phyloP scores from a whole-genome alignment of 225 moss, liverwort and hornwort species.

The Pleurozium schreberi region DNA sequence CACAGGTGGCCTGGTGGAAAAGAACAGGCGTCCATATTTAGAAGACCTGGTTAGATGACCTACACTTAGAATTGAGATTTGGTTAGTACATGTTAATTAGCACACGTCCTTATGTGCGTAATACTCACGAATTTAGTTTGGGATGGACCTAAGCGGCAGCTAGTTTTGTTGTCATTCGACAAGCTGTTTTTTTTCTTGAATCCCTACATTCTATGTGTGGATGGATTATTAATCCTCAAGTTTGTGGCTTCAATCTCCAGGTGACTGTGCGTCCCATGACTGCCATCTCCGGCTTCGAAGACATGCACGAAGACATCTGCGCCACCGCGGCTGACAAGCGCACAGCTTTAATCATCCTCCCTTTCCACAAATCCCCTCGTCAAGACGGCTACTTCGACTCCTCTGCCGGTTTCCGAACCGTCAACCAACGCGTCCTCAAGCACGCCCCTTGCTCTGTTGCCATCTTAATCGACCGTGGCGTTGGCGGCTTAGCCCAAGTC shows the following conservation, averaged over 20 bases:
- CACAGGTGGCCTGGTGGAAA: too few species aligned
- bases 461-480: constrained; percentile 63
- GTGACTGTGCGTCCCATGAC: constrained; percentile 66
- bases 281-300: constrained; percentile 67
- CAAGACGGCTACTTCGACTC: constrained; percentile 46
- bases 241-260: background rate
- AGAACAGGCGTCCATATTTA: background rate
- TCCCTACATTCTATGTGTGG: background rate
- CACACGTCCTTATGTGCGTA: background rate
- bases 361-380: constrained; percentile 62
- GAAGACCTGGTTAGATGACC: background rate
- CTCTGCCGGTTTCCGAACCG: constrained; percentile 35
- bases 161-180: background rate
- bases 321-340: constrained; percentile 72
- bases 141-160: background rate
- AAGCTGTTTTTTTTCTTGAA: background rate
- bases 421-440: constrained; percentile 64
- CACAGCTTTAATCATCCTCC: constrained; percentile 54
- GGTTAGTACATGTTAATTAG: background rate
- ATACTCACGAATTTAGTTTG: background rate
- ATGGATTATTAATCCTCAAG: too few species aligned
- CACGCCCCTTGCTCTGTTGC: constrained; percentile 75
- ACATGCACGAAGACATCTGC: constrained; percentile 89
- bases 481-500: constrained; percentile 50
- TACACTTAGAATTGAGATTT: background rate